phyloP scores from a whole-genome alignment of 768 basidiomycete species.

The Boletus tylopilopsis region DNA sequence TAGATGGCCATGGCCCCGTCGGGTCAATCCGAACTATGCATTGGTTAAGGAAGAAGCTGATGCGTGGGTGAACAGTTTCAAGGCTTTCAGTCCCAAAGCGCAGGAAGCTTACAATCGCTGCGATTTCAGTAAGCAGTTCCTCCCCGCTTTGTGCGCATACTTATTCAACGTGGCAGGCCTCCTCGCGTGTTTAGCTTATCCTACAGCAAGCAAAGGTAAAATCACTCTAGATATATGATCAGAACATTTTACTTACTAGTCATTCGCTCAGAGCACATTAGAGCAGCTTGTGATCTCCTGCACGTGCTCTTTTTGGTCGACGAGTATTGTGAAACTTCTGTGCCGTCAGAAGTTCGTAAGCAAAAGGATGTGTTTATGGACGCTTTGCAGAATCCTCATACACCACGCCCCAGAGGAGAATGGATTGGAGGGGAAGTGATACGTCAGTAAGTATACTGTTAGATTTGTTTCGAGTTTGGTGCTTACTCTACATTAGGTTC shows the following conservation, averaged over 20 bases:
- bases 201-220: constrained; percentile 10
- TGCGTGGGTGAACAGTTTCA: constrained; percentile 7
- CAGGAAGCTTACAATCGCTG: constrained; percentile 12
- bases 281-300: constrained; percentile 48
- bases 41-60: too few relatives aligned
- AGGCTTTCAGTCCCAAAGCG: constrained; percentile 9
- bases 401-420: constrained; percentile 11
- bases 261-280: constrained; percentile 13
- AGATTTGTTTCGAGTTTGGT: background rate
- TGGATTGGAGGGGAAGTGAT: constrained; percentile 16
- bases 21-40: too few relatives aligned
- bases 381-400: constrained; percentile 11
- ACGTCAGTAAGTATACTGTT: constrained; percentile 15
- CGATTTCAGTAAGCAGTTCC: constrained; percentile 1
- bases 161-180: constrained; percentile 3
- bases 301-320: constrained; percentile 49
- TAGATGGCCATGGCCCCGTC: too few relatives aligned
- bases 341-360: constrained; percentile 27
- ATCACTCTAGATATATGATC: background rate
- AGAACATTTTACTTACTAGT: background rate
- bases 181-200: constrained; percentile 8
- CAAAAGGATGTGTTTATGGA: constrained; percentile 23
- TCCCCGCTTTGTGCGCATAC: background rate
- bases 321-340: constrained; percentile 44
- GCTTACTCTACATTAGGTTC: constrained; percentile 6